Evolutionary conservation across 202 grass and related monocot genomes (phyloP).

Genomic region (Saccharum hybrid): DNA sequence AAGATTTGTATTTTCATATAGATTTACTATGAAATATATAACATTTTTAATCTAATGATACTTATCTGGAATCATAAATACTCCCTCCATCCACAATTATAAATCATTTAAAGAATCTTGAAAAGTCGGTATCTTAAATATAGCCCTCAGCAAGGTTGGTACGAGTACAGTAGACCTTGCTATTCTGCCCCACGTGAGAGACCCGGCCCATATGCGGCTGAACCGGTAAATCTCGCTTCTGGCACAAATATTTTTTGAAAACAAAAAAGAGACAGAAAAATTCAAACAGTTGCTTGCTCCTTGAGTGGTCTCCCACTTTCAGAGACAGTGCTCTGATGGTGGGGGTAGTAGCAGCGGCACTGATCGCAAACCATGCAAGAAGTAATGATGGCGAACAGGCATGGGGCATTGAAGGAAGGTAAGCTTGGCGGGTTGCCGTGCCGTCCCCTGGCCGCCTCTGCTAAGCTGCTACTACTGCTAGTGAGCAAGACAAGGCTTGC

Average conservation of each 20-base stretch:
- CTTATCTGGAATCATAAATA: too few relatives aligned
- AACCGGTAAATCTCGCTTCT: neutral
- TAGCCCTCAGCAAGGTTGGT: neutral
- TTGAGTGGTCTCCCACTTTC: neutral
- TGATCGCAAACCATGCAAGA: slow-evolving; percentile 34
- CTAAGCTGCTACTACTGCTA: slow-evolving; percentile 22
- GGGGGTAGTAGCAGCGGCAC: neutral
- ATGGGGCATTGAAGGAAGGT: slow-evolving; percentile 40
- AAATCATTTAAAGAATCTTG: too few relatives aligned
- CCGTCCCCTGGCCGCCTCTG: neutral
- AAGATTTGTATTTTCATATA: too few relatives aligned
- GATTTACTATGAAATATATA: too few relatives aligned
- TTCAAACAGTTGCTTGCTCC: neutral
- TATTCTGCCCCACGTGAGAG: neutral
- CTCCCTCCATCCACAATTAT: too few relatives aligned
- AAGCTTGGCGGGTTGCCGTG: slow-evolving; percentile 26
- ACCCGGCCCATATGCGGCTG: neutral
- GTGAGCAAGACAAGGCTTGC: slow-evolving; percentile 50
- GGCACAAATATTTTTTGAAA: neutral
- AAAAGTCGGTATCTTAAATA: too few relatives aligned
- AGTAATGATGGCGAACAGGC: slow-evolving; percentile 39
- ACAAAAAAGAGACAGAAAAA: neutral
- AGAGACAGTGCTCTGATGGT: neutral
- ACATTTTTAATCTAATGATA: too few relatives aligned
- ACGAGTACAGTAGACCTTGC: too few relatives aligned